Evolutionary conservation across 2,329 filamentous ascomycete species (phyloP).

Genomic region (Ilyonectria mors-panacis): DNA sequence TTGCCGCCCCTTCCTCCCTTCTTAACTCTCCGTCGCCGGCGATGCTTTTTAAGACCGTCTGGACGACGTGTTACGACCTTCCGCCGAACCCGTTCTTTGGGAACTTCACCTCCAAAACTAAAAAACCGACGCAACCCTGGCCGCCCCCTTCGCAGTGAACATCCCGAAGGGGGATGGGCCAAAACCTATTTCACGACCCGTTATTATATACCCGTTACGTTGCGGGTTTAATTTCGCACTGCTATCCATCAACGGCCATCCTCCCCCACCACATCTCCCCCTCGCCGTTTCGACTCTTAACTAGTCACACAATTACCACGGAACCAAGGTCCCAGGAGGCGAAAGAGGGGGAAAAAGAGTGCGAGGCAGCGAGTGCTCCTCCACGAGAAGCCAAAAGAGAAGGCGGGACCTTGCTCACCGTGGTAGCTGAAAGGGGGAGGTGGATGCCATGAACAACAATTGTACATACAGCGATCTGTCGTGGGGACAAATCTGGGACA

Average conservation of each 20-base stretch:
- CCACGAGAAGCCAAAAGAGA: constrained; percentile 28
- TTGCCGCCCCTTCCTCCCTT: constrained; percentile 25
- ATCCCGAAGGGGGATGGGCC: constrained; percentile 37
- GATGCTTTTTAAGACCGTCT: constrained; percentile 47
- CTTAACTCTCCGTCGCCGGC: constrained; percentile 43
- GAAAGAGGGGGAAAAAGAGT: constrained; percentile 23
- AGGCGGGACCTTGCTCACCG: constrained; percentile 44
- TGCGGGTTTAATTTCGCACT: constrained; percentile 50
- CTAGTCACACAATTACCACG: constrained; percentile 35
- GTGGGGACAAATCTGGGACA: constrained; percentile 43
- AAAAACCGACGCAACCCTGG: constrained; percentile 39
- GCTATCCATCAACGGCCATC: constrained; percentile 45
- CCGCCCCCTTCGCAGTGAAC: constrained; percentile 35
- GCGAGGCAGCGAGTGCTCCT: constrained; percentile 32
- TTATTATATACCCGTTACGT: constrained; percentile 51
- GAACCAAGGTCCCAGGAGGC: constrained; percentile 41
- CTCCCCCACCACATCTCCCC: constrained; percentile 37
- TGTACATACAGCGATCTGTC: constrained; percentile 44
- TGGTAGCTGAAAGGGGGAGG: constrained; percentile 41
- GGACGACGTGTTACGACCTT: constrained; percentile 46
- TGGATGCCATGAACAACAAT: constrained; percentile 33
- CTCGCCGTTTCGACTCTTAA: constrained; percentile 26
- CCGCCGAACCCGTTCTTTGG: constrained; percentile 37
- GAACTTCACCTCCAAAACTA: constrained; percentile 33
- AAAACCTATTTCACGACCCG: constrained; percentile 45